Evolutionary conservation across 1,284 basidiomycete genomes (phyloP).

Genomic region (Blastosporella zonata): DNA sequence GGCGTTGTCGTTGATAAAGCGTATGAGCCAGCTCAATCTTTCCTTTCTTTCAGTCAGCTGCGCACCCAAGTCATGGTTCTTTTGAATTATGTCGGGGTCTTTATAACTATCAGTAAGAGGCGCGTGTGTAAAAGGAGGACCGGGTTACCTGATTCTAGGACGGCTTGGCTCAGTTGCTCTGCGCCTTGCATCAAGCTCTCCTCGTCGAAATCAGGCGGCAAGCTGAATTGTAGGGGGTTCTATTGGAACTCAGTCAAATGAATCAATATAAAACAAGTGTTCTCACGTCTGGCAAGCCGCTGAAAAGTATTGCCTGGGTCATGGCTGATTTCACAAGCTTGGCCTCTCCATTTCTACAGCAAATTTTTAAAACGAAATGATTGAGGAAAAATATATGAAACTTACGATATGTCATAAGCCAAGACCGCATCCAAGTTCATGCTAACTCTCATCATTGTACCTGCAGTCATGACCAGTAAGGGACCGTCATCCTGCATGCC

Average conservation of each 20-base stretch:
- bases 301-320: conserved; percentile 86
- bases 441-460: conserved; percentile 62
- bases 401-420: conserved; percentile 21
- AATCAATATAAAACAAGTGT: neutral
- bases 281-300: conserved; percentile 58
- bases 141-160: conserved; percentile 63
- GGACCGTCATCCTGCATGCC: conserved; percentile 51
- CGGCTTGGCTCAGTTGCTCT: conserved; percentile 73
- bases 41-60: conserved; percentile 79
- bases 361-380: neutral
- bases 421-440: conserved; percentile 60
- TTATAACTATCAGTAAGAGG: neutral
- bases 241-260: neutral
- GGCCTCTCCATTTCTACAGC: conserved; percentile 55
- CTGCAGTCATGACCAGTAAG: conserved; percentile 61
- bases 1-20: conserved; percentile 85
- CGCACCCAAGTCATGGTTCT: conserved; percentile 77
- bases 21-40: conserved; percentile 78
- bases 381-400: neutral
- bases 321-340: conserved; percentile 79
- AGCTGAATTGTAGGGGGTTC: conserved; percentile 51
- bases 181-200: conserved; percentile 81
- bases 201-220: conserved; percentile 75
- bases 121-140: neutral
- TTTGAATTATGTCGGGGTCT: conserved; percentile 74